Evolutionary conservation across 768 basidiomycete species (phyloP).

Genomic region (Trametes villosa): DNA sequence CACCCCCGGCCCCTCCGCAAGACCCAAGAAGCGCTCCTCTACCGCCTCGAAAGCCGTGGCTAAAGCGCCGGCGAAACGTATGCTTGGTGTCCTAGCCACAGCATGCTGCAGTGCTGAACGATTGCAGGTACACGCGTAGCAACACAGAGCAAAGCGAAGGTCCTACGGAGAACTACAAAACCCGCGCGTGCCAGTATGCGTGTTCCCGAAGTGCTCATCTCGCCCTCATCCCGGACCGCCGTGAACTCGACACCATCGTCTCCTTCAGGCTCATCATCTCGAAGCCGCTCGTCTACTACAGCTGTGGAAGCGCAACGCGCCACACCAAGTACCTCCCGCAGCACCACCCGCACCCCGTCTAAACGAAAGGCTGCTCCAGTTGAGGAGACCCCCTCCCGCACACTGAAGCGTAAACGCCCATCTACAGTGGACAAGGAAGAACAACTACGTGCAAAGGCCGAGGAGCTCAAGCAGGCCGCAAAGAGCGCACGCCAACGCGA

Average conservation of each 20-base stretch:
- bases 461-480: conserved; percentile 1
- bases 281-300: neutral
- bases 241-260: neutral
- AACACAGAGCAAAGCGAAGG: no score
- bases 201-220: neutral
- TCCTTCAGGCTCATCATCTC: neutral
- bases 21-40: no score
- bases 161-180: no score
- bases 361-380: neutral
- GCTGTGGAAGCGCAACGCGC: neutral
- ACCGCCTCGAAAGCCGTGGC: no score
- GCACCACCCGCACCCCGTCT: neutral
- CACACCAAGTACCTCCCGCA: neutral
- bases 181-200: no score
- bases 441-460: neutral
- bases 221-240: neutral
- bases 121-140: no score
- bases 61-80: no score
- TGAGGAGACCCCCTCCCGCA: neutral
- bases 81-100: no score
- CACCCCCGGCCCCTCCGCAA: neutral
- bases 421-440: neutral
- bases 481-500: conserved; percentile 2
- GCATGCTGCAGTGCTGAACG: no score
- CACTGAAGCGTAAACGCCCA: neutral